Evolutionary conservation across 371 early-diverging fungal species (phyloP), one percentile per base, ranked within the genome.

Genomic region (Umbelopsis sp.): DNA sequence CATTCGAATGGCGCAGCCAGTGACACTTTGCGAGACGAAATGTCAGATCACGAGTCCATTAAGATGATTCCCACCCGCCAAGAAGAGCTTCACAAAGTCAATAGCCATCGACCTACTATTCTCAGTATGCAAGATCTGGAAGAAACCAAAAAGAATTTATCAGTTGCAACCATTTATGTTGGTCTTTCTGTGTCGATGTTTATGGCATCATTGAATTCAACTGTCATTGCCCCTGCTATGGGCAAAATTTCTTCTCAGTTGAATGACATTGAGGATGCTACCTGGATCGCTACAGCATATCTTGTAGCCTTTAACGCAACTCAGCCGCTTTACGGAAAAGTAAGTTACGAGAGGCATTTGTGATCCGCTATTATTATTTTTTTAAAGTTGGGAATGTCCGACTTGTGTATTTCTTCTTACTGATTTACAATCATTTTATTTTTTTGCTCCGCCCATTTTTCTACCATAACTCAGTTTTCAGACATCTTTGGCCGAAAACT

Each of bases 141-240:
- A 20, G 48, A 1, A 11, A 6, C 57, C 1, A 57, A 57, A 35
- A 57, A 57, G 35, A 57, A 35, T n/a, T 18, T 57, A 5, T 57
- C 57, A 3, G 4, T 18, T 35, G 11, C n/a, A 9, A 57, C 57
- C 1, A 57, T 57, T 25, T 57, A 57, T 29, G 10, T 69, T 48
- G 79, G 77, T 53, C 63, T 80, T 24, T 37, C 72, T 5, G 44
- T 90, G 67, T 82, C 85, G 20, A 83, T 91, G 70, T 92, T 94
- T 73, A 85, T 93, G 76, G 88, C 91, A 10, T 91, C 90, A 29
- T 78, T 93, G 41, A 93, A 93, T 70, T 83, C 86, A 38, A 93
- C 93, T 1, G 89, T 93, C 35, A 86, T 95, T 37, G 91, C 94
- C 4, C 91, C 89, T 18, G 88, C 91, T n/a, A 75, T 92, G 22